phyloP scores from a whole-genome alignment of 495 filamentous ascomycete species.

The Margaritispora aquatica region DNA sequence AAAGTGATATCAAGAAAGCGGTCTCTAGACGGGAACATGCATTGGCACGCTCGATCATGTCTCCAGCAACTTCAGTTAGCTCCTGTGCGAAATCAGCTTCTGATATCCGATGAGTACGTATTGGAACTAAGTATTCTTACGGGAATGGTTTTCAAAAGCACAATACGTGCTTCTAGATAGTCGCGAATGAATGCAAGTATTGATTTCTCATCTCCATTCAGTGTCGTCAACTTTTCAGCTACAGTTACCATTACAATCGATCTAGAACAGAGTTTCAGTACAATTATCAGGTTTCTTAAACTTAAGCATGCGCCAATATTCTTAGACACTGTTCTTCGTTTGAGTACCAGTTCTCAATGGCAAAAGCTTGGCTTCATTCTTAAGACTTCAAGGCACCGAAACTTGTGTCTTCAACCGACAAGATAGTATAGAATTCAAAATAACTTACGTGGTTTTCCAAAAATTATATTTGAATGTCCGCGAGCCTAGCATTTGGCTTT shows the following conservation, averaged over 20 bases:
- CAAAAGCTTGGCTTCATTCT: too few species aligned
- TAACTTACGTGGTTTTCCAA: slow-evolving; percentile 47
- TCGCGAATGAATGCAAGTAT: slow-evolving; percentile 41
- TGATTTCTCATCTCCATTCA: slow-evolving; percentile 30
- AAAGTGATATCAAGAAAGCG: slow-evolving; percentile 52
- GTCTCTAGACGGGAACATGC: slow-evolving; percentile 47
- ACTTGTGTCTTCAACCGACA: too few species aligned
- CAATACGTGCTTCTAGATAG: slow-evolving; percentile 44
- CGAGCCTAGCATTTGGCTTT: slow-evolving; percentile 16
- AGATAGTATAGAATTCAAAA: not conserved
- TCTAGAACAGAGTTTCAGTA: slow-evolving; percentile 20
- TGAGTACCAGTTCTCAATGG: too few species aligned
- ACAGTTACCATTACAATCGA: slow-evolving; percentile 44
- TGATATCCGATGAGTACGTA: not conserved
- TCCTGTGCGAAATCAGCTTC: slow-evolving; percentile 28
- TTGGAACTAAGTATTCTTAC: slow-evolving; percentile 18
- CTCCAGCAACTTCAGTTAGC: slow-evolving; percentile 38
- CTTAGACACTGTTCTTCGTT: too few species aligned
- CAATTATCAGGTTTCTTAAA: too few species aligned
- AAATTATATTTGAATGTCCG: slow-evolving; percentile 35
- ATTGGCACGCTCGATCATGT: slow-evolving; percentile 41
- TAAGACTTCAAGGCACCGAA: too few species aligned
- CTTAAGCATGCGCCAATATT: too few species aligned
- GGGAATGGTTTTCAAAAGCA: slow-evolving; percentile 39
- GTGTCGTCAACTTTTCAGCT: slow-evolving; percentile 38